phyloP scores from a whole-genome alignment of 768 basidiomycete genomes.

The Hemileccinum impolitum region DNA sequence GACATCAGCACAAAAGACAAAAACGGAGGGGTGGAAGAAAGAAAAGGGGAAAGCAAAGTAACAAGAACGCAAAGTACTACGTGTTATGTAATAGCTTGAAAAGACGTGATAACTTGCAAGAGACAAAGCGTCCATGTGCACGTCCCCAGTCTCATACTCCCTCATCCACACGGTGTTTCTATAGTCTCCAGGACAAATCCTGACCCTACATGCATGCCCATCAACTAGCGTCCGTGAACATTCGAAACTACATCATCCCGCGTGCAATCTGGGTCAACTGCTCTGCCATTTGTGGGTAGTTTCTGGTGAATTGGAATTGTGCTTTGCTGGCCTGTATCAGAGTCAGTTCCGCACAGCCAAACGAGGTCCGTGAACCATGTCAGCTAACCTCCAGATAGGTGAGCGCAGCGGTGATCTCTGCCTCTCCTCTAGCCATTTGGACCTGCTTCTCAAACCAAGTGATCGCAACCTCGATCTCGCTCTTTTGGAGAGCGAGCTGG shows the following conservation, averaged over 20 bases:
- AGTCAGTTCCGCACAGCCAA: background rate
- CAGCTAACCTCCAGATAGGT: conserved; percentile 72
- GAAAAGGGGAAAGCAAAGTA: no score
- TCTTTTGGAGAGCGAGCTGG: conserved; percentile 88
- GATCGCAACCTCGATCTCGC: conserved; percentile 81
- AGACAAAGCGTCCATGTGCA: background rate
- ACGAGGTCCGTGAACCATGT: background rate
- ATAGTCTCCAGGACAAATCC: conserved; percentile 10
- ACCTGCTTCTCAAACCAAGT: conserved; percentile 83
- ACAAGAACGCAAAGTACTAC: conserved; percentile 5
- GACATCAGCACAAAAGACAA: no score
- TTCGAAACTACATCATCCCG: conserved; percentile 31
- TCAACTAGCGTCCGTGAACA: no score
- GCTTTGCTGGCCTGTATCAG: conserved; percentile 70
- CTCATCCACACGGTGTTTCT: conserved; percentile 9
- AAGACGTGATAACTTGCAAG: conserved; percentile 10
- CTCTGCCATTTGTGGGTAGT: conserved; percentile 83
- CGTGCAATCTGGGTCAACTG: conserved; percentile 52
- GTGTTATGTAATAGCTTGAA: no score
- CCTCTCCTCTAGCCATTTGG: conserved; percentile 85
- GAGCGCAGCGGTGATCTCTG: conserved; percentile 75
- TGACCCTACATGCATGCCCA: conserved; percentile 12
- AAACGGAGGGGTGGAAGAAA: no score
- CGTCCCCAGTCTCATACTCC: conserved; percentile 5
- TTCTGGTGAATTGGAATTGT: conserved; percentile 78